phyloP scores from a whole-genome alignment of 2,329 filamentous ascomycete genomes.

The Colletotrichum phormii region DNA sequence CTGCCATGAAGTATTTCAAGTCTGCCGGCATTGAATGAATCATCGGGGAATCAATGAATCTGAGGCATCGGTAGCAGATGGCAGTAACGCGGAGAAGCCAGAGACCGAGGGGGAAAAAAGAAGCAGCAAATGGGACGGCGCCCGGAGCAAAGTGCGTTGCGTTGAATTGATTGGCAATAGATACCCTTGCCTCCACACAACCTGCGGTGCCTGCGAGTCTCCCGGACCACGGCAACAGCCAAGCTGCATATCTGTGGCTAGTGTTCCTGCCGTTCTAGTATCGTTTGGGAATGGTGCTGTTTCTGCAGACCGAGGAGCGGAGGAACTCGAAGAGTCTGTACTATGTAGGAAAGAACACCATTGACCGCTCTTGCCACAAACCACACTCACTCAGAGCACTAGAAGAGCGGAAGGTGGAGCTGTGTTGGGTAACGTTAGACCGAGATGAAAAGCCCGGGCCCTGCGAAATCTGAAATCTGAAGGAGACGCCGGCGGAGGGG shows the following conservation, averaged over 20 bases:
- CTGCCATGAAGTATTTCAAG: neutral
- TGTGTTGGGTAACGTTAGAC: conserved; percentile 28
- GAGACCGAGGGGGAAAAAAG: neutral
- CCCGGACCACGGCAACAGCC: conserved; percentile 26
- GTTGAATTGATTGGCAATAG: conserved; percentile 33
- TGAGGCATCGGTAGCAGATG: neutral
- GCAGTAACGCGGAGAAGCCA: neutral
- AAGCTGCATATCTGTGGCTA: conserved; percentile 31
- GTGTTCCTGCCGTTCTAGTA: neutral
- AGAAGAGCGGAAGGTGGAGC: conserved; percentile 11
- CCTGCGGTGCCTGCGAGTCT: conserved; percentile 14
- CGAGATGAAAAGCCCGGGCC: conserved; percentile 21
- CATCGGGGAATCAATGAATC: neutral
- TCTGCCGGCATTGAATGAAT: neutral
- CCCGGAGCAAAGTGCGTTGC: conserved; percentile 17
- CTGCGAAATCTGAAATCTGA: conserved; percentile 5
- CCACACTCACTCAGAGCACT: neutral
- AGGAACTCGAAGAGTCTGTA: conserved; percentile 1
- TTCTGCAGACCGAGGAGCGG: neutral
- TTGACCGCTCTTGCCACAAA: no score
- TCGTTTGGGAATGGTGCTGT: neutral
- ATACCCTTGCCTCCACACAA: conserved; percentile 21
- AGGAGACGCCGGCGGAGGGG: neutral
- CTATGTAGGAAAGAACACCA: conserved; percentile 2
- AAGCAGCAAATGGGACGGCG: conserved; percentile 13